Conservation (phyloP, 495 filamentous ascomycete genomes). For the Xylaria scruposa region DNA sequence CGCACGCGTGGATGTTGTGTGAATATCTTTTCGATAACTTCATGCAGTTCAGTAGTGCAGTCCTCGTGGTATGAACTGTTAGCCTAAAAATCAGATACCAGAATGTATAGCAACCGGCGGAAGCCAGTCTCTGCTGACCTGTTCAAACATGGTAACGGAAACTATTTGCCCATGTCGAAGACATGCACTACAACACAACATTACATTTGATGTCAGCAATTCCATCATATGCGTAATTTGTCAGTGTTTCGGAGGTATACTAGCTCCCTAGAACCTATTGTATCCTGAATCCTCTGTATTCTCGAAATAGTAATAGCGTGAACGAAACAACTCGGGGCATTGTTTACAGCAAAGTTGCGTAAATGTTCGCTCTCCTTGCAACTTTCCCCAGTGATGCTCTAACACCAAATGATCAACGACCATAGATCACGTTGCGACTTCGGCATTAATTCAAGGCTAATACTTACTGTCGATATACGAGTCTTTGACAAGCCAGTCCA, state of each 20-base stretch:
- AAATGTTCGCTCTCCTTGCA: background rate
- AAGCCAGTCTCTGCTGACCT: background rate
- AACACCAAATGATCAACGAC: background rate
- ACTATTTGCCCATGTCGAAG: background rate
- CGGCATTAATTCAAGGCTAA: background rate
- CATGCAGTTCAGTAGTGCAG: background rate
- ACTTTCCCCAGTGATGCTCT: background rate
- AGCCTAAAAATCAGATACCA: background rate
- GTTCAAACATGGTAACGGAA: background rate
- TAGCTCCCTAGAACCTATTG: background rate
- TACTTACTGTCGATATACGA: background rate
- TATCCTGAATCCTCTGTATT: background rate
- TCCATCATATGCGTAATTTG: background rate
- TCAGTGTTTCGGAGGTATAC: background rate
- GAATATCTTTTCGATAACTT: background rate
- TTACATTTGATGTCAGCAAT: background rate
- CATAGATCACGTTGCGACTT: background rate
- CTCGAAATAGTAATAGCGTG: background rate
- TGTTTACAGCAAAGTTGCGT: background rate
- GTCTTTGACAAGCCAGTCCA: background rate
- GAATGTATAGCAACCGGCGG: background rate
- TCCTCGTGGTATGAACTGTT: background rate
- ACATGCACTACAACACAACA: background rate
- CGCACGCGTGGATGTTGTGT: background rate
- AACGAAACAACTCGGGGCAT: background rate